These are phyloP conservation scores for Candida tropicalis DNA, from an alignment of 1,139 yeast genomes.

Conservation along the genomic window DNA sequence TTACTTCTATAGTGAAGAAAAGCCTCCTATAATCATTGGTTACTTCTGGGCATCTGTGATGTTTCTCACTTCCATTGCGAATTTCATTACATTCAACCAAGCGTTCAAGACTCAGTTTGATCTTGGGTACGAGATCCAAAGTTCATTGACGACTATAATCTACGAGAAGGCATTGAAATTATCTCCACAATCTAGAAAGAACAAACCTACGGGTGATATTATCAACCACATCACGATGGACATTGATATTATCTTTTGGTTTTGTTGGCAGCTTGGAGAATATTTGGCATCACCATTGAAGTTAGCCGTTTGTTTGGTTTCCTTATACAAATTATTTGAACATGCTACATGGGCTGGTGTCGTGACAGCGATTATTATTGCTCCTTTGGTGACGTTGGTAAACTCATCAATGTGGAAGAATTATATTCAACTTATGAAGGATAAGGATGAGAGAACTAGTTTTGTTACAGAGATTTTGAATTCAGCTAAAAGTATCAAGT, in stretches of 20 bases:
- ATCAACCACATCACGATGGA: constrained; percentile 44
- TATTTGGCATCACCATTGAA: constrained; percentile 58
- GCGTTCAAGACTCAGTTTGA: constrained; percentile 22
- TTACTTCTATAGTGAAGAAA: constrained; percentile 18
- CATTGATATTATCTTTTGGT: constrained; percentile 29
- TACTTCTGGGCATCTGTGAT: constrained; percentile 31
- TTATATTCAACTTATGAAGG: constrained; percentile 29
- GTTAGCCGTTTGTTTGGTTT: constrained; percentile 28
- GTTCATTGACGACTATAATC: constrained; percentile 32
- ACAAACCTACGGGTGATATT: constrained; percentile 44
- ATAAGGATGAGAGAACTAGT: constrained; percentile 40
- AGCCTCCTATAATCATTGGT: constrained; percentile 31
- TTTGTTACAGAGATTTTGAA: constrained; percentile 42
- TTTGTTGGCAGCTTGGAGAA: constrained; percentile 25
- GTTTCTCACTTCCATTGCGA: constrained; percentile 26
- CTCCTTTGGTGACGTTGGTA: constrained; percentile 36
- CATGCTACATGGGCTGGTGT: constrained; percentile 40
- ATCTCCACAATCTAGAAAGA: constrained; percentile 40
- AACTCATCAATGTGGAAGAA: constrained; percentile 30
- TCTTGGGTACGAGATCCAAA: constrained; percentile 21
- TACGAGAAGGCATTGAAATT: constrained; percentile 38
- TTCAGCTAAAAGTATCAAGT: constrained; percentile 42
- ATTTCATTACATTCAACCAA: constrained; percentile 31
- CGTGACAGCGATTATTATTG: constrained; percentile 32
- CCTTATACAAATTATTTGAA: constrained; percentile 34